Conservation (phyloP, 2,329 filamentous ascomycete species). For the Colletotrichum liriopes region DNA sequence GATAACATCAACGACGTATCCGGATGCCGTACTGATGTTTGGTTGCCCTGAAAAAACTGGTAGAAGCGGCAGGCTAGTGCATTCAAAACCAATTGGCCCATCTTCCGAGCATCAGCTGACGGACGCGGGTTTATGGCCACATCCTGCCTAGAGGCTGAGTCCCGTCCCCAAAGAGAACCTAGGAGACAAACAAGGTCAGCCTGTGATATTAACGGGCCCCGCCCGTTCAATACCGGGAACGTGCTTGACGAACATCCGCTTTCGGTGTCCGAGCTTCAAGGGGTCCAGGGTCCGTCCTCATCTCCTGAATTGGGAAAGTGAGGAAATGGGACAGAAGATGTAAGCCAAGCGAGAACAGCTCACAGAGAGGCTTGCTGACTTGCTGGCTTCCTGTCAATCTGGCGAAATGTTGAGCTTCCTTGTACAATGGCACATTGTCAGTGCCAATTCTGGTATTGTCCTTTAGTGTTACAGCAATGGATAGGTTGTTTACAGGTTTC, state of each 20-base stretch:
- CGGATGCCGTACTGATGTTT: not conserved
- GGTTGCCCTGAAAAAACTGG: not conserved
- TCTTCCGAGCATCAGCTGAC: not conserved
- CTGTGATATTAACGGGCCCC: not conserved
- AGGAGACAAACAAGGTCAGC: not conserved
- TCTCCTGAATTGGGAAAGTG: not conserved
- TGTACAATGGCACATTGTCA: not conserved
- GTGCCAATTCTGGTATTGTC: not conserved
- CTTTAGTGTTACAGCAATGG: slow-evolving; percentile 17
- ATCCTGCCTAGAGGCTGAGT: not conserved
- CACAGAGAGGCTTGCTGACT: not conserved
- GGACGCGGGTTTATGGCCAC: not conserved
- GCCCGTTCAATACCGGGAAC: not conserved
- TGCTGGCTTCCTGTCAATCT: not conserved
- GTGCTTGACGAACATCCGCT: not conserved
- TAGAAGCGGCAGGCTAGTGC: not conserved
- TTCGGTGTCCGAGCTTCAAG: not conserved
- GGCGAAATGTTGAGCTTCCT: not conserved
- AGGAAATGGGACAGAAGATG: not conserved
- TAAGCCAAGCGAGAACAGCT: not conserved
- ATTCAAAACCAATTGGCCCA: not conserved
- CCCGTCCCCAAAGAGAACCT: not conserved
- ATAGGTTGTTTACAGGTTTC: not conserved
- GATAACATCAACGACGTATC: not conserved
- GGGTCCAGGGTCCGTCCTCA: not conserved